phyloP scores from a whole-genome alignment of 768 basidiomycete genomes.

The Amanita exitialis region DNA sequence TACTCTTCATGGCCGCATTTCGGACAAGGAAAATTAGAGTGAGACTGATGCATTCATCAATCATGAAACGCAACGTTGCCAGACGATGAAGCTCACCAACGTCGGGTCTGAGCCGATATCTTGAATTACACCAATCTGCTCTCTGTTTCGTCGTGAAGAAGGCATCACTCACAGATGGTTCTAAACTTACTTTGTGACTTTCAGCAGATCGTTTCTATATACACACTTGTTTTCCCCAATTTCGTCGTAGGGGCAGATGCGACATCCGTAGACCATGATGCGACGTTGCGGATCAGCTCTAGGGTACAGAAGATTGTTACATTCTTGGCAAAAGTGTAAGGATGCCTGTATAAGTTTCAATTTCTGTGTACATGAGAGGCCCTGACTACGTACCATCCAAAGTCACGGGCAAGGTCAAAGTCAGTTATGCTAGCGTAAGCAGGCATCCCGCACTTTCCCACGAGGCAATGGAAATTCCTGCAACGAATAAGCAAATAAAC shows the following conservation, averaged over 20 bases:
- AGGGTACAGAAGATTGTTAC: conserved; percentile 91
- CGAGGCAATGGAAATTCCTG: not conserved
- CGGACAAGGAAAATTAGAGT: conserved; percentile 79
- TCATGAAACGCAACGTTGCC: not conserved
- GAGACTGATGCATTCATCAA: conserved; percentile 40
- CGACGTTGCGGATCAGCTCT: conserved; percentile 82
- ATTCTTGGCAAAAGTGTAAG: conserved; percentile 87
- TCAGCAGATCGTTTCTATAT: conserved; percentile 88
- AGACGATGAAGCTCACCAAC: conserved; percentile 36
- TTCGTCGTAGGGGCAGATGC: conserved; percentile 85
- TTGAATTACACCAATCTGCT: conserved; percentile 85
- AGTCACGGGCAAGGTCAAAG: not conserved
- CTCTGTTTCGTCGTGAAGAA: conserved; percentile 35
- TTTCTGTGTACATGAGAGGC: not conserved
- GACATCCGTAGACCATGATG: conserved; percentile 83
- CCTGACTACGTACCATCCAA: not conserved
- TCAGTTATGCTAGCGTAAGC: not conserved
- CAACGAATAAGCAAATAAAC: too few species aligned
- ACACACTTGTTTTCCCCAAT: conserved; percentile 82
- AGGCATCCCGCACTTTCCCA: not conserved
- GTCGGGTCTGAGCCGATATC: conserved; percentile 88
- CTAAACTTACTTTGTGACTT: conserved; percentile 74
- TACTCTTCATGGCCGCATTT: conserved; percentile 77
- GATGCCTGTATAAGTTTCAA: conserved; percentile 44
- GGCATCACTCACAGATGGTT: not conserved